Conservation (phyloP, 164 flowering plant species). For the Nymphaea thermarum region DNA sequence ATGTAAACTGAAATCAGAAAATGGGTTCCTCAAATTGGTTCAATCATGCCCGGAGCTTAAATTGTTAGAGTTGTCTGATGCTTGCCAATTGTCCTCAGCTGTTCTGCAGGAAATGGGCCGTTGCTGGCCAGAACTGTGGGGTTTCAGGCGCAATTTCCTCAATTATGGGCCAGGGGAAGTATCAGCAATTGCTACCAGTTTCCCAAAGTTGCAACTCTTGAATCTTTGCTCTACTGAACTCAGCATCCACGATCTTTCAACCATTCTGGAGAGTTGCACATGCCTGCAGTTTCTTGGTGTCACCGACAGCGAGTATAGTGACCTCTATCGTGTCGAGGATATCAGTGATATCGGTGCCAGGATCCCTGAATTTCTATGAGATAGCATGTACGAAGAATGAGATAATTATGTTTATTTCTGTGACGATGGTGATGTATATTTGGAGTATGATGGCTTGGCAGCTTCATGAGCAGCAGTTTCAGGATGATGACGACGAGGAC, state of each 20-base stretch:
- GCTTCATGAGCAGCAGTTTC: not conserved
- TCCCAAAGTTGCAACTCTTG: constrained; percentile 1
- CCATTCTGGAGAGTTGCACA: constrained; percentile 1
- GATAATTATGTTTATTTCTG: not conserved
- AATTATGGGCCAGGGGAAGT: not conserved
- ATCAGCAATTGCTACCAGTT: not conserved
- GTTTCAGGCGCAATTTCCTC: constrained; percentile 9
- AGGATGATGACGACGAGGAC: too few relatives aligned
- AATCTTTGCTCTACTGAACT: not conserved
- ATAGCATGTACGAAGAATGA: not conserved
- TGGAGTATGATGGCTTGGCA: not conserved
- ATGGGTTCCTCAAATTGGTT: constrained; percentile 4
- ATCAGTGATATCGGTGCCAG: not conserved
- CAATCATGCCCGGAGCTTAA: constrained; percentile 8
- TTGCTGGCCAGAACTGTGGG: constrained; percentile 11
- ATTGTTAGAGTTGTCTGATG: constrained; percentile 10
- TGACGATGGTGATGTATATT: not conserved
- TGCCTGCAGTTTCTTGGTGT: constrained; percentile 4
- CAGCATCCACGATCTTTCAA: not conserved
- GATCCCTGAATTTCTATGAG: not conserved
- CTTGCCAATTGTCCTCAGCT: constrained; percentile 1
- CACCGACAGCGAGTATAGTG: not conserved
- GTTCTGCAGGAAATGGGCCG: constrained; percentile 10
- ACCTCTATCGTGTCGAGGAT: not conserved
- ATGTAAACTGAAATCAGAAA: constrained; percentile 8